Conservation (phyloP, 108 stramenopile genomes). For the Phaeodactylum tricornutum region DNA sequence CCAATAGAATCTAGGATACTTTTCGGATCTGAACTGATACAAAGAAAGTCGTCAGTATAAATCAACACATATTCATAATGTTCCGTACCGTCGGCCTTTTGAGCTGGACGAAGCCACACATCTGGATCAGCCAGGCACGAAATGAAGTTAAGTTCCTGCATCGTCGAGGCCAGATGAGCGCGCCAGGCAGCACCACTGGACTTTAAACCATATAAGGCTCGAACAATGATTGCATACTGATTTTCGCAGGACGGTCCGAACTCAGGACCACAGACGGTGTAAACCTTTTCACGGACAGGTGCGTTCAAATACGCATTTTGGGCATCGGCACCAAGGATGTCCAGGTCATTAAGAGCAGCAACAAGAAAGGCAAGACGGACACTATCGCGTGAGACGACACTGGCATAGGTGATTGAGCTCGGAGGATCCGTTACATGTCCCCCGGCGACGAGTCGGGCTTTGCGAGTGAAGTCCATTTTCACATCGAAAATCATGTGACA, state of each 20-base stretch:
- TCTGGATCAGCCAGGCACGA: constrained; percentile 20
- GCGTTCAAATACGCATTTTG: constrained; percentile 37
- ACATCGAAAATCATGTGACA: constrained; percentile 39
- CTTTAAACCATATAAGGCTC: constrained; percentile 39
- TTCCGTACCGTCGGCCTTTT: constrained; percentile 8
- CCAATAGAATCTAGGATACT: constrained; percentile 6
- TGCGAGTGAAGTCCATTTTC: constrained; percentile 26
- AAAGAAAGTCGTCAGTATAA: constrained; percentile 25
- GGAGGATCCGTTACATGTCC: constrained; percentile 28
- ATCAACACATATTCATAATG: constrained; percentile 25
- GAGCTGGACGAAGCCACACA: constrained; percentile 20
- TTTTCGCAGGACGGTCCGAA: constrained; percentile 19
- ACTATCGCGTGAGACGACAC: constrained; percentile 40
- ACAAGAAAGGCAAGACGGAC: constrained; percentile 13
- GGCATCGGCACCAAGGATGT: constrained; percentile 23
- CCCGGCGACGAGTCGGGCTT: constrained; percentile 34
- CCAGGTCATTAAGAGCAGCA: constrained; percentile 25
- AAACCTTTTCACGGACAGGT: constrained; percentile 17
- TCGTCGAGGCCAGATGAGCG: constrained; percentile 1
- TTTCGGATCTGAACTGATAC: background rate
- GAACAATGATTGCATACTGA: constrained; percentile 9
- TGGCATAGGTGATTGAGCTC: constrained; percentile 24
- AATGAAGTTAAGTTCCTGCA: background rate
- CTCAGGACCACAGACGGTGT: constrained; percentile 18
- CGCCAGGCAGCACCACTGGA: constrained; percentile 13